Conservation (phyloP, 345 rosid genomes). For the Rhizophora mangle region DNA sequence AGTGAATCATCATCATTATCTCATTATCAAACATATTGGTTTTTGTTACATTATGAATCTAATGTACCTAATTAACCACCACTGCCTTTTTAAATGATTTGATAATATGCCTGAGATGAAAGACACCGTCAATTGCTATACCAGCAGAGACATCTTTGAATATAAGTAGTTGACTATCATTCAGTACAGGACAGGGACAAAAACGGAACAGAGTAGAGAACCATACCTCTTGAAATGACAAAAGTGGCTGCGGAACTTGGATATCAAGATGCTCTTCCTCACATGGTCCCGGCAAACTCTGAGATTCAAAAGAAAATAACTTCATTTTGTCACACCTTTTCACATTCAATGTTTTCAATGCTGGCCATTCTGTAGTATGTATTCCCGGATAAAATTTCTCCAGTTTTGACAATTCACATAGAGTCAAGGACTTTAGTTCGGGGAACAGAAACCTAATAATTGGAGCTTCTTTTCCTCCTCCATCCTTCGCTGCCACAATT, state of each 20-base stretch:
- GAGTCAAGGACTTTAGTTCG: not conserved
- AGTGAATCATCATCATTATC: no score
- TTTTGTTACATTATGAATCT: no score
- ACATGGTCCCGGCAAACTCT: not conserved
- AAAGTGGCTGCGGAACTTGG: not conserved
- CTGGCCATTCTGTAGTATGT: conserved; percentile 16
- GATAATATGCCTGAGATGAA: no score
- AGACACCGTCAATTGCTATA: no score
- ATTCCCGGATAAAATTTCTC: conserved; percentile 9
- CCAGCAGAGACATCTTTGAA: no score
- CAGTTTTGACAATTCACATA: not conserved
- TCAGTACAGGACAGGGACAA: no score
- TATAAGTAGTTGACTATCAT: no score
- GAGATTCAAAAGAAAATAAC: not conserved
- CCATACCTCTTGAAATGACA: not conserved
- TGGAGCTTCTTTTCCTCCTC: not conserved
- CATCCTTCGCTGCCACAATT: conserved; percentile 12
- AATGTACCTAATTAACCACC: no score
- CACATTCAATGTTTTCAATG: not conserved
- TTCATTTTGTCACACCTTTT: not conserved
- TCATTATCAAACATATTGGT: no score
- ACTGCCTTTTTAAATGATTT: no score
- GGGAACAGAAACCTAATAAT: conserved; percentile 13
- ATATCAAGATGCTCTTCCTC: not conserved
- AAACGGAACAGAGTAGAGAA: not conserved